Evolutionary conservation across 768 basidiomycete genomes (phyloP).

Genomic region (Dioszegia crocea): DNA sequence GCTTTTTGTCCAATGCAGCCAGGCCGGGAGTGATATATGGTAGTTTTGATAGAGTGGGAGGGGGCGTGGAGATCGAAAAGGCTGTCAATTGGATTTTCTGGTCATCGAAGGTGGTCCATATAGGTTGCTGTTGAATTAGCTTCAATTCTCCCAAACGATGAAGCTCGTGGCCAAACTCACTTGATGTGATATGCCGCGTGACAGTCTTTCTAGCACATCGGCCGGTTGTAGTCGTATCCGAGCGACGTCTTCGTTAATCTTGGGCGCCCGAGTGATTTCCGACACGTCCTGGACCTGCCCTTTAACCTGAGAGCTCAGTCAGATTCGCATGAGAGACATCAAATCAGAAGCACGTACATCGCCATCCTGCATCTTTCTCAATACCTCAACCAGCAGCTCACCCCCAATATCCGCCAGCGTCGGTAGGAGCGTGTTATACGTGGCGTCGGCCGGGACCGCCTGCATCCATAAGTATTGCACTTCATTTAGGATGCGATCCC

Average conservation of each 20-base stretch:
- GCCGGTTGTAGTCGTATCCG: constrained; percentile 63
- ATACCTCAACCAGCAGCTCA: constrained; percentile 63
- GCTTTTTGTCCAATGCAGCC: constrained; percentile 8
- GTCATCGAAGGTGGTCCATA: constrained; percentile 39
- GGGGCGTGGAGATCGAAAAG: constrained; percentile 23
- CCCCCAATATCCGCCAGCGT: constrained; percentile 64
- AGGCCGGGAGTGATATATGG: constrained; percentile 9
- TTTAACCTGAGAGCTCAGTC: constrained; percentile 51
- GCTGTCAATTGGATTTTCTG: constrained; percentile 54
- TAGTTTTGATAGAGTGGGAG: background rate
- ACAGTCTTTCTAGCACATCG: constrained; percentile 56
- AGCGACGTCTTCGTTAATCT: constrained; percentile 59
- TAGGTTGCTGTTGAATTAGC: constrained; percentile 33
- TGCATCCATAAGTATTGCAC: background rate
- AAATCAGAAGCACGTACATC: constrained; percentile 54
- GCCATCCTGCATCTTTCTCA: constrained; percentile 62
- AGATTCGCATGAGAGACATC: background rate
- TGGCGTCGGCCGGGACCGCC: constrained; percentile 54
- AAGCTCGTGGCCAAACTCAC: constrained; percentile 51
- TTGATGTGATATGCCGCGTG: constrained; percentile 69
- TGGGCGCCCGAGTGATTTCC: constrained; percentile 57
- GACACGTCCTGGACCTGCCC: constrained; percentile 54
- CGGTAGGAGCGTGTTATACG: constrained; percentile 60
- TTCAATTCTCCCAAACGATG: constrained; percentile 36
- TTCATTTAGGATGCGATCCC: no score